Evolutionary conservation across 1,284 basidiomycete genomes (phyloP), one percentile per base, ranked within the genome.

Genomic region (Melanopsichium pennsylvanicum): DNA sequence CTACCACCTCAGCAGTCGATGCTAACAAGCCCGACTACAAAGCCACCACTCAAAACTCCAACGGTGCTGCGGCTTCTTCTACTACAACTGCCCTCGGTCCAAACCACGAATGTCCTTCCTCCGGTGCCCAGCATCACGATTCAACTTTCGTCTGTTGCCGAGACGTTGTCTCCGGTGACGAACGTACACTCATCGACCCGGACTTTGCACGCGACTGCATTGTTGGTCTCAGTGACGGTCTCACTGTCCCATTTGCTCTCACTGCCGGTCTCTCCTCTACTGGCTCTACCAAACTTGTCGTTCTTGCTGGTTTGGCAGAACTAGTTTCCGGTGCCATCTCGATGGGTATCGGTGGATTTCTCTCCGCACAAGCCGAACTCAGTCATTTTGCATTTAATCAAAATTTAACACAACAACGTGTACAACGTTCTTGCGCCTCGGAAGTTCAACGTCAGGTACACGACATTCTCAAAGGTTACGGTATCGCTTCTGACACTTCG

Each of bases 311-410:
- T 40, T 83, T 96, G 43, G 91, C 94, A 23, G 92, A 97, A 81
- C 68, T 77, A 40, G 78, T 79, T 11, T 68, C 68, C 6, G 73
- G 75, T 16, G 73, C 74, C 27, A 92, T 97, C 62, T 84, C 84
- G 15, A 98, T 97, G 95, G 94, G 94, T 59, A 90, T 97, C 42
- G 95, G 95, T 52, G 95, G 95, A 21, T 97, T 95, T 85, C 88
- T 98, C 50, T 93, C 93, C 2, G 93, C 94, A 0, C 92, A 97
- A 82, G 91, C 95, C 32, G 95, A 98, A 82, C 87, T 93, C 44
- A 93, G 97, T 82, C 91, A 95, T 50, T 77, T 70, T 31, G 64
- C 67, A 2, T 73, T 54, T 54, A 58, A 69, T 26, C 44, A 56
- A 16, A 62, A 46, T 12, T 37, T 37, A 2, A 78, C 73, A 0